phyloP scores from a whole-genome alignment of 2,329 filamentous ascomycete species.

The Aspergillus jensenii region DNA sequence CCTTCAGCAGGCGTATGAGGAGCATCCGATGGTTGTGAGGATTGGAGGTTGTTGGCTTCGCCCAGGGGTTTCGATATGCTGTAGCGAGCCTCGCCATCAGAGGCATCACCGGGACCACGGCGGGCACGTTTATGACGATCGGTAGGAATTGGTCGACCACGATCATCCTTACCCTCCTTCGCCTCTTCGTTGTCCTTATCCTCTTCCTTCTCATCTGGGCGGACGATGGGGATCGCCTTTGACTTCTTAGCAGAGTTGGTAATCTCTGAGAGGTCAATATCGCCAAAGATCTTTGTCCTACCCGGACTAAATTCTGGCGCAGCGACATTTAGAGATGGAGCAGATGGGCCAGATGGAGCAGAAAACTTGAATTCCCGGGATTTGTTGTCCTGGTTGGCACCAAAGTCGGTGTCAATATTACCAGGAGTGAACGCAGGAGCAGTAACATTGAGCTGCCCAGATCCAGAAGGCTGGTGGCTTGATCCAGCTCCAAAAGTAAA shows the following conservation, averaged over 20 bases:
- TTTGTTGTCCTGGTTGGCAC: slow-evolving; percentile 20
- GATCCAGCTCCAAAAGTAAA: slow-evolving; percentile 32
- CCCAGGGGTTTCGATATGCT: slow-evolving; percentile 51
- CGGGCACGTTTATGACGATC: slow-evolving; percentile 74
- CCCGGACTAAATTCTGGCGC: slow-evolving; percentile 74
- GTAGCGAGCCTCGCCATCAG: slow-evolving; percentile 73
- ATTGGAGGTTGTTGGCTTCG: slow-evolving; percentile 30
- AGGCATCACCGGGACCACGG: slow-evolving; percentile 59
- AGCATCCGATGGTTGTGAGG: slow-evolving; percentile 24
- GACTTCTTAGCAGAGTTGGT: slow-evolving; percentile 68
- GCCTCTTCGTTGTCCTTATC: slow-evolving; percentile 39
- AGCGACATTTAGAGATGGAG: slow-evolving; percentile 67
- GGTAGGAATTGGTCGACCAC: slow-evolving; percentile 60
- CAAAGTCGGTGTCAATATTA: slow-evolving; percentile 4
- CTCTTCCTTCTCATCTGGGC: slow-evolving; percentile 56
- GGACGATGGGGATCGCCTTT: slow-evolving; percentile 80
- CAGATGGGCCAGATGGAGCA: slow-evolving; percentile 52
- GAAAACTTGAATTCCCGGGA: slow-evolving; percentile 63
- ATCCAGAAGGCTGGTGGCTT: slow-evolving; percentile 31
- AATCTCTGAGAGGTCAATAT: slow-evolving; percentile 63
- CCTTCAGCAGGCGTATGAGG: slow-evolving; percentile 33
- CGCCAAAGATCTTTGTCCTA: slow-evolving; percentile 62
- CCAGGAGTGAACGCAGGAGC: slow-evolving; percentile 70
- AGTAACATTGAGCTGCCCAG: slow-evolving; percentile 64
- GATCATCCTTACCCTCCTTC: slow-evolving; percentile 35